A percentile compares a stretch with the other conserved stretches of the same genome.
Conservation (phyloP, 2,329 filamentous ascomycete species). For the Byssochlamys sp. region DNA sequence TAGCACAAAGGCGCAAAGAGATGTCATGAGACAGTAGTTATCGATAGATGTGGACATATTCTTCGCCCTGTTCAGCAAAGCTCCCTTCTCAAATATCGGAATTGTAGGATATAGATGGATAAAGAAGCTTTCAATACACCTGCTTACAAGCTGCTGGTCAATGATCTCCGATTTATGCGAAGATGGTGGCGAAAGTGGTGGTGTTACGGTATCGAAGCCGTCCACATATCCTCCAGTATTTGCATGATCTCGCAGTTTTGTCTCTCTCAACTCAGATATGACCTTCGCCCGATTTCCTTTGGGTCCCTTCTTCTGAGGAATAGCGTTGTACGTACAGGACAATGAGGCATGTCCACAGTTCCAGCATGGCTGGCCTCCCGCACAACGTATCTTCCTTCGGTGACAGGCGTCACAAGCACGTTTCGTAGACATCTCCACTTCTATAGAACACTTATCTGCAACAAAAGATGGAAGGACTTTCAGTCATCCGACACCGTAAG, state of each 20-base stretch:
- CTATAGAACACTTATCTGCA: background rate
- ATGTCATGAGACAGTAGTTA: slow-evolving; percentile 14
- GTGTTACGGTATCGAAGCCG: background rate
- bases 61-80: slow-evolving; percentile 6
- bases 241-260: slow-evolving; percentile 40
- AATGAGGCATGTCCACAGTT: slow-evolving; percentile 60
- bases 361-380: slow-evolving; percentile 48
- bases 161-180: slow-evolving; percentile 46
- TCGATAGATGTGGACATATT: slow-evolving; percentile 42
- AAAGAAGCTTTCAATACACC: slow-evolving; percentile 60
- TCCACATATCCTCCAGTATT: background rate
- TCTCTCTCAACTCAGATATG: slow-evolving; percentile 62
- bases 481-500: background rate
- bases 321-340: slow-evolving; percentile 63
- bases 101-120: slow-evolving; percentile 37
- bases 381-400: slow-evolving; percentile 16
- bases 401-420: slow-evolving; percentile 21
- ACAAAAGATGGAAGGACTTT: background rate
- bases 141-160: slow-evolving; percentile 55
- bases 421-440: slow-evolving; percentile 4
- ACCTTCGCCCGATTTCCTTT: slow-evolving; percentile 67
- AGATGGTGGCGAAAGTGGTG: background rate
- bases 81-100: slow-evolving; percentile 12
- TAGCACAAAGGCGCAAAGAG: slow-evolving; percentile 17
- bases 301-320: slow-evolving; percentile 67